Conservation (phyloP, 2,329 filamentous ascomycete genomes). For the Venturia oleaginea region DNA sequence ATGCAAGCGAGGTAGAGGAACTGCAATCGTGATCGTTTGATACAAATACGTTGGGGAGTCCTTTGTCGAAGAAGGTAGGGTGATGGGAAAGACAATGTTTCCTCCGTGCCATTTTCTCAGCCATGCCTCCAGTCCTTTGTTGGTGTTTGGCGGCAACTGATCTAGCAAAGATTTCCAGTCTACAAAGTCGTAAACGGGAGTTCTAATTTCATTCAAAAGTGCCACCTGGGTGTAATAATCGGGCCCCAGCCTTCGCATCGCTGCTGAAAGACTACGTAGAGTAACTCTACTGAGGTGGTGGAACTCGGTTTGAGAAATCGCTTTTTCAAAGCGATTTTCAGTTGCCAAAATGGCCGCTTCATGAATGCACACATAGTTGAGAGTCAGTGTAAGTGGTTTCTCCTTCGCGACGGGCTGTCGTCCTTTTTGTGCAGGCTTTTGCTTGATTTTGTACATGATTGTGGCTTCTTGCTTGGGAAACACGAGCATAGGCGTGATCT, state of each 20-base stretch:
- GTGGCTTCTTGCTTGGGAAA: slow-evolving; percentile 77
- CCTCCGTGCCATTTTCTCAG: slow-evolving; percentile 50
- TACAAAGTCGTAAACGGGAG: slow-evolving; percentile 42
- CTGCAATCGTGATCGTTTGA: slow-evolving; percentile 71
- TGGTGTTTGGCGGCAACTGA: slow-evolving; percentile 37
- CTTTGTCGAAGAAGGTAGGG: not conserved
- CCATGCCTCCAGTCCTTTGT: slow-evolving; percentile 41
- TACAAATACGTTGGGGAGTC: slow-evolving; percentile 30
- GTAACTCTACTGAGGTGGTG: slow-evolving; percentile 41
- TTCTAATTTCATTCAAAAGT: slow-evolving; percentile 43
- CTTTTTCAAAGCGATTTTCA: slow-evolving; percentile 36
- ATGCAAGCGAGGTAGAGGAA: slow-evolving; percentile 76
- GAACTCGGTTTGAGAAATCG: slow-evolving; percentile 40
- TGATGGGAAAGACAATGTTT: slow-evolving; percentile 18
- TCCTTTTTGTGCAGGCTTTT: slow-evolving; percentile 30
- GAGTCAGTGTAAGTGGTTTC: slow-evolving; percentile 51
- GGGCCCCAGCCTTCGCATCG: slow-evolving; percentile 36
- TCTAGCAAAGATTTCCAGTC: slow-evolving; percentile 46
- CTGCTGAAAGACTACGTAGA: slow-evolving; percentile 39
- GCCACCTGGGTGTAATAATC: slow-evolving; percentile 46
- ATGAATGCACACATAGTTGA: slow-evolving; percentile 68
- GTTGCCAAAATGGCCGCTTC: slow-evolving; percentile 55
- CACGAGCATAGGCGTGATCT: slow-evolving; percentile 45
- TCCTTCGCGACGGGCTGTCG: slow-evolving; percentile 27
- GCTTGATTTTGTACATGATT: slow-evolving; percentile 66